phyloP scores from a whole-genome alignment of 176 grass and related monocot species.

The Zea luxurians region DNA sequence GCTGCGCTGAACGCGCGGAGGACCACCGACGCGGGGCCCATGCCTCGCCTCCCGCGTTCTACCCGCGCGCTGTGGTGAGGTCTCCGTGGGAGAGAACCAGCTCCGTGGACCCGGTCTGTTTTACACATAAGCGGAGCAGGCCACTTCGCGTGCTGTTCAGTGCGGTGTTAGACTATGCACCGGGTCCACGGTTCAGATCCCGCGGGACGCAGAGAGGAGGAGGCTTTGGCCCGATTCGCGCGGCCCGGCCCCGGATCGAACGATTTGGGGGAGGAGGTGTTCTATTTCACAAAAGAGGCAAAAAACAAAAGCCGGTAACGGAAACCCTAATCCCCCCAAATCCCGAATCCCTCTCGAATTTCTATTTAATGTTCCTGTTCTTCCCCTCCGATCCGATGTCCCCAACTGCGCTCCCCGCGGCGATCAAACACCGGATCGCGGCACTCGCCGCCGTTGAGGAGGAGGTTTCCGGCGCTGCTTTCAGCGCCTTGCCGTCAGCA shows the following conservation, averaged over 20 bases:
- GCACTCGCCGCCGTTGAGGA: not conserved
- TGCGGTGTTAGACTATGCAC: not conserved
- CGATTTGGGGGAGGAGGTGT: not conserved
- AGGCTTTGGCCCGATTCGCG: conserved; percentile 36
- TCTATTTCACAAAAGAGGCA: conserved; percentile 7
- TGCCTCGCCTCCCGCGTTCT: not conserved
- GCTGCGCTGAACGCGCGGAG: conserved; percentile 14
- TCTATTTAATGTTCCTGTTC: conserved; percentile 46
- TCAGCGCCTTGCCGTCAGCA: conserved; percentile 12
- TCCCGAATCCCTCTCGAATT: conserved; percentile 19
- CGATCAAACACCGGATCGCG: conserved; percentile 33
- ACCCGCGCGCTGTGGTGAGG: not conserved
- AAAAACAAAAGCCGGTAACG: conserved; percentile 34
- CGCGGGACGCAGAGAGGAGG: not conserved
- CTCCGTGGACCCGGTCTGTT: conserved; percentile 1
- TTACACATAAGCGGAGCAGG: fast-evolving
- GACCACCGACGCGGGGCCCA: conserved; percentile 26
- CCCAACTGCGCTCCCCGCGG: conserved; percentile 21
- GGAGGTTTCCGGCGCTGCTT: not conserved
- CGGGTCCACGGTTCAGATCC: not conserved
- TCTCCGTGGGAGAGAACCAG: not conserved
- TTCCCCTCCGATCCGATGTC: conserved; percentile 41
- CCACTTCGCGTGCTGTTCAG: too few relatives aligned
- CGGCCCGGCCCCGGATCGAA: conserved; percentile 23
- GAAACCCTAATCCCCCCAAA: conserved; percentile 55